A percentile compares a stretch with the other conserved stretches of the same genome.
Evolutionary conservation across 2,329 filamentous ascomycete genomes (phyloP).

Genomic region (Sarocladium brachiariae): DNA sequence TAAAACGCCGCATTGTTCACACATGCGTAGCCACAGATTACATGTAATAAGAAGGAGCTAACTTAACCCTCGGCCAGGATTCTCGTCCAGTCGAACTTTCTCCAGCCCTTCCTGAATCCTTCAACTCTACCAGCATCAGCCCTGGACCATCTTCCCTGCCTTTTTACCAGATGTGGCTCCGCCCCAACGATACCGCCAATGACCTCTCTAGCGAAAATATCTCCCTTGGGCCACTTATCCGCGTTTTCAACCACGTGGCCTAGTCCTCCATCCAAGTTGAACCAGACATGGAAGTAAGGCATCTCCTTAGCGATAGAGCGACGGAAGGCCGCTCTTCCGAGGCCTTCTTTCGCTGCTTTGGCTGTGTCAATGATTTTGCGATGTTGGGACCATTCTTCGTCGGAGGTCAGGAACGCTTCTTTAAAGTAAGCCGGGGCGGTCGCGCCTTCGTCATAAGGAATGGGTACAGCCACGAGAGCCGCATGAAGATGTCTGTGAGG

Average conservation of each 20-base stretch:
- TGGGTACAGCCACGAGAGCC: slow-evolving; percentile 75
- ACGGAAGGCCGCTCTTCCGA: slow-evolving; percentile 78
- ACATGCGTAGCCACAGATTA: too few relatives aligned
- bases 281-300: slow-evolving; percentile 99
- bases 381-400: slow-evolving; percentile 95
- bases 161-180: slow-evolving; percentile 77
- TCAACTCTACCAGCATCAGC: slow-evolving; percentile 62
- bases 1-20: too few relatives aligned
- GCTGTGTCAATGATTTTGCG: slow-evolving; percentile 88
- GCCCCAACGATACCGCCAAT: slow-evolving; percentile 87
- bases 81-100: slow-evolving; percentile 82
- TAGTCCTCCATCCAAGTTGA: slow-evolving; percentile 82
- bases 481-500: slow-evolving; percentile 77
- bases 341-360: slow-evolving; percentile 50
- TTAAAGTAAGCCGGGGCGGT: slow-evolving; percentile 91
- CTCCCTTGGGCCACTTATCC: slow-evolving; percentile 78
- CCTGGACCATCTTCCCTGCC: slow-evolving; percentile 77
- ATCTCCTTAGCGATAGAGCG: slow-evolving; percentile 83
- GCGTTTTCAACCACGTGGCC: slow-evolving; percentile 89
- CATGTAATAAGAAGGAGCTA: background rate
- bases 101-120: slow-evolving; percentile 77
- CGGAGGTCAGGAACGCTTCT: slow-evolving; percentile 81
- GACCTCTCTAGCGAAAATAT: slow-evolving; percentile 87
- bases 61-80: slow-evolving; percentile 31
- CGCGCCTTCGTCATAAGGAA: slow-evolving; percentile 86